Evolutionary conservation across 2,329 filamentous ascomycete genomes (phyloP), one percentile per base, ranked within the genome.

Genomic region (Nemania diffusa): DNA sequence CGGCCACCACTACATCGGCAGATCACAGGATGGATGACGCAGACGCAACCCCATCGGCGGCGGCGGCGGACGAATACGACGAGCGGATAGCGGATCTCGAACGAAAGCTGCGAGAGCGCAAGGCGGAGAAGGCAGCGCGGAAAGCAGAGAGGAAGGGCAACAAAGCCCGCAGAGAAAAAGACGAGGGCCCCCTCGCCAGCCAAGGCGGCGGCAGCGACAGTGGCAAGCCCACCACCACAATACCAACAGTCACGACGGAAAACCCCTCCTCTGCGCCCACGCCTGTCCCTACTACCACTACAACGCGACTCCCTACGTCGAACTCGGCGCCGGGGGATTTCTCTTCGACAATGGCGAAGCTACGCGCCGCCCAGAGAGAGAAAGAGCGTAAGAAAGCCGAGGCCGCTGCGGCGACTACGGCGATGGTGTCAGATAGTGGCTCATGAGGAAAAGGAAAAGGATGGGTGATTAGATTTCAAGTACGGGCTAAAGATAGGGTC

Each of bases 321-420:
- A 78, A 74, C 63, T 74, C 76, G 11, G 77, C 77, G 0, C 22
- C 53, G 7, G 71, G 64, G 2, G 64, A 73, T 63, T 76, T 76
- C 65, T 74, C 79, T 53, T 76, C 75, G 9, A 88, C 84, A 1
- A 82, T 88, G 79, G 88, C 85, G 67, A 82, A 86, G 63, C 71
- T 90, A 46, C 85, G 85, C 70, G 87, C 84, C 63, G 86, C 86
- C 26, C 86, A 89, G 75, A 83, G 86, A 13, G 85, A 86, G 68
- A 85, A 87, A 59, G 82, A 88, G 69, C 75, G 79, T 50, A 81
- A 80, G 71, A 81, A 83, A 68, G 84, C 86, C 57, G 76, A 77
- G 48, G 81, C 83, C 63, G 80, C 51, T 26, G 22, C 57, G 1
- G 27, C 44, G 27, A 53, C 24, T 22, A 3, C 40, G 26, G 26